phyloP scores from a whole-genome alignment of 352 stramenopile species.

The Phytophthora megakarya region DNA sequence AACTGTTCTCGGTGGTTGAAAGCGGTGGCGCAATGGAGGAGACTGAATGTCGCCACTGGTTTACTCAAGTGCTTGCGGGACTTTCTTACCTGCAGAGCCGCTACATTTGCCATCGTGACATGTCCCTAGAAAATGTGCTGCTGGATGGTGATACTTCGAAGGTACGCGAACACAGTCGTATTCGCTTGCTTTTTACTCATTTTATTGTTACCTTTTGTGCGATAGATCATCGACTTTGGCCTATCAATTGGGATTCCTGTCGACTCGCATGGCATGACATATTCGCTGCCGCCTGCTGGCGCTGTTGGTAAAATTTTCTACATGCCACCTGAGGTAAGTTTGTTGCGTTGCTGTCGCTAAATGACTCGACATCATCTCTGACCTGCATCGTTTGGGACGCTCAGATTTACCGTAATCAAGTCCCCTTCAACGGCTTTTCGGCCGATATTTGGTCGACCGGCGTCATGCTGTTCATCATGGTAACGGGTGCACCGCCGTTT shows the following conservation, averaged over 20 bases:
- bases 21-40: slow-evolving; percentile 83
- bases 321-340: slow-evolving; percentile 82
- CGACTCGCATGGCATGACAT: slow-evolving; percentile 85
- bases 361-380: not conserved
- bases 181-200: not conserved
- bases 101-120: slow-evolving; percentile 89
- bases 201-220: slow-evolving; percentile 1
- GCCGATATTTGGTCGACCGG: slow-evolving; percentile 95
- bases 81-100: slow-evolving; percentile 83
- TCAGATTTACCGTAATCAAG: slow-evolving; percentile 89
- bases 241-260: slow-evolving; percentile 86
- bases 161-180: slow-evolving; percentile 35
- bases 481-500: slow-evolving; percentile 92
- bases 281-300: slow-evolving; percentile 77
- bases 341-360: not conserved
- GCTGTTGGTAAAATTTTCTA: slow-evolving; percentile 91
- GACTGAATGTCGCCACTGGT: slow-evolving; percentile 80
- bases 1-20: slow-evolving; percentile 86
- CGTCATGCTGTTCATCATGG: slow-evolving; percentile 96
- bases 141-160: slow-evolving; percentile 85
- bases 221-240: slow-evolving; percentile 88
- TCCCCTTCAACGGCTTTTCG: slow-evolving; percentile 91
- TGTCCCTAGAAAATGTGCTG: slow-evolving; percentile 88
- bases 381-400: not conserved
- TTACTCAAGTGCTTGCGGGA: slow-evolving; percentile 78